Evolutionary conservation across 805 yeast species (phyloP).

Genomic region (Yamadazyma kitorensis): DNA sequence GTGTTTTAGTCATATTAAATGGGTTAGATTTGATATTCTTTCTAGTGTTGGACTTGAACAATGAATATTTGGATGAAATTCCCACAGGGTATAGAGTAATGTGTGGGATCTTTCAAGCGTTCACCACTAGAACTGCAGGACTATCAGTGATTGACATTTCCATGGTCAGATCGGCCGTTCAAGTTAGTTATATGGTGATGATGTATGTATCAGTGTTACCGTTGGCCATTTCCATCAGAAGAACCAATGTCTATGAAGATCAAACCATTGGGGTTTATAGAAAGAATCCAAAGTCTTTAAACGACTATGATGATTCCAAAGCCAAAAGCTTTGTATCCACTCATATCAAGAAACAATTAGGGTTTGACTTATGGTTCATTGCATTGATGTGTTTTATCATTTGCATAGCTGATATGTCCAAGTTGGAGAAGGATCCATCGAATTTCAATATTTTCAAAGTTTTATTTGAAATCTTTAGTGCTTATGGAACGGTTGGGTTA

Average conservation of each 20-base stretch:
- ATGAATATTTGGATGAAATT: constrained; percentile 48
- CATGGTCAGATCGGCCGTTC: constrained; percentile 81
- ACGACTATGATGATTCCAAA: constrained; percentile 30
- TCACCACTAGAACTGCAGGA: constrained; percentile 94
- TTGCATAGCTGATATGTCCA: constrained; percentile 79
- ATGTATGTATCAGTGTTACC: constrained; percentile 98
- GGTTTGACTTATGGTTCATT: constrained; percentile 93
- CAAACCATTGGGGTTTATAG: constrained; percentile 87
- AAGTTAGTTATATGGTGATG: constrained; percentile 92
- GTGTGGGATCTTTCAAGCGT: constrained; percentile 86
- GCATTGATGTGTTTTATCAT: constrained; percentile 82
- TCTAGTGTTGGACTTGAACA: constrained; percentile 68
- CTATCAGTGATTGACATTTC: constrained; percentile 70
- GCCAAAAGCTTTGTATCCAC: constrained; percentile 68
- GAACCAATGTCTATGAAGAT: constrained; percentile 97
- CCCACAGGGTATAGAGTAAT: constrained; percentile 68
- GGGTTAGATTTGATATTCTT: constrained; percentile 77
- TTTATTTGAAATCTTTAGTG: constrained; percentile 86
- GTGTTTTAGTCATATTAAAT: constrained; percentile 70
- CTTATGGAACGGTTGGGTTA: constrained; percentile 95
- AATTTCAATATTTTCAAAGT: constrained; percentile 67
- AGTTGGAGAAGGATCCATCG: constrained; percentile 41
- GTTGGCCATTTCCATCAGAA: constrained; percentile 89
- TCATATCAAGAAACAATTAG: constrained; percentile 87
- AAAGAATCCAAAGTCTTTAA: constrained; percentile 26